Percentiles rank a stretch among this genome's conserved stretches.
Evolutionary conservation across 208 protist species (phyloP).

Genomic region (Dictyostelium gargantuum): DNA sequence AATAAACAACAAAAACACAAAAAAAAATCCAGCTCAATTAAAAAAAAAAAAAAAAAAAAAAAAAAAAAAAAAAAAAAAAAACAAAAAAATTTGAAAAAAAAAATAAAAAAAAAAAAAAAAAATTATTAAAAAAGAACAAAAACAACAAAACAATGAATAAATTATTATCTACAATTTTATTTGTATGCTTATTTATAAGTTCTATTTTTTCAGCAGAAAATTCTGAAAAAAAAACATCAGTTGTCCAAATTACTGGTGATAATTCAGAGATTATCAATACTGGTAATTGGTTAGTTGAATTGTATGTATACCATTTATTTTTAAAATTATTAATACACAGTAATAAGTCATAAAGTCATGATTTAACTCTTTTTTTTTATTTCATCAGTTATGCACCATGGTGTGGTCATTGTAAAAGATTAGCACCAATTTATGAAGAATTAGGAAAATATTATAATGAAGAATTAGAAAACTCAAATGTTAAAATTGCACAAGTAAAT

Average conservation of each 20-base stretch:
- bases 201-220: too few species aligned
- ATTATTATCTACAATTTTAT: neutral
- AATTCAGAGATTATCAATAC: neutral
- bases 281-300: conserved; percentile 17
- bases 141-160: neutral
- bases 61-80: neutral
- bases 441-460: neutral
- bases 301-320: neutral
- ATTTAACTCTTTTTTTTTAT: too few species aligned
- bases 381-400: conserved; percentile 84
- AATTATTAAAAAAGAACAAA: too few species aligned
- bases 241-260: neutral
- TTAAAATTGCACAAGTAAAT: conserved; percentile 31
- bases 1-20: too few species aligned
- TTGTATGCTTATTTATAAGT: neutral
- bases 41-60: neutral
- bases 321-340: too few species aligned
- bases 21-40: neutral
- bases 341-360: too few species aligned
- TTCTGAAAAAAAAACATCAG: neutral
- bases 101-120: too few species aligned
- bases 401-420: conserved; percentile 88
- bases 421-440: conserved; percentile 81
- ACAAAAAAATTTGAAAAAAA: neutral
- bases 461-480: neutral